Base-by-base conservation (phyloP, 768 basidiomycete genomes). In the Termitomyces sp. region DNA sequence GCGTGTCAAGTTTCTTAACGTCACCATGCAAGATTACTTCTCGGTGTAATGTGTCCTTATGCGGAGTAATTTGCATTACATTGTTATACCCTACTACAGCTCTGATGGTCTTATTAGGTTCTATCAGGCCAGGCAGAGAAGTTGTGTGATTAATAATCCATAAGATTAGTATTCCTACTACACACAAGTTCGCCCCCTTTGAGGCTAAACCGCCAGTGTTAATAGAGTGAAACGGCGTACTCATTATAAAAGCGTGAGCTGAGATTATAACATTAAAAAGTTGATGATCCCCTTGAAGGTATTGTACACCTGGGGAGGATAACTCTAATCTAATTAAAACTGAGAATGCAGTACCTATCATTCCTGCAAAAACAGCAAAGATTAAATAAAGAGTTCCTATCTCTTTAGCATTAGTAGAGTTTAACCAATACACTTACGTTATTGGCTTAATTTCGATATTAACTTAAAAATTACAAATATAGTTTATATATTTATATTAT, bases 381-480 rank as follows among this genome's bases (percentile, higher is more conserved):
- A 58, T 58, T 29, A 58, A 22, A 37, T 58, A 58, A 46, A 58
- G 57, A 39, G 57, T 58, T 26, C 57, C 43, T 20, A 58, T 58
- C 42, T 58, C 57, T 58, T 58, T 58, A 46, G 57, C 57, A 54
- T 58, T 58, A 8, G 57, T 58, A n/a, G 57, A 58, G 5, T 54
- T 54, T 16, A 58, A 41, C 43, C 57, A 58, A 55, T 44, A 20
- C 57, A 58, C 42, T 46, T 29, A 9, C 7, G 12, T 16, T 26
- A 27, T 4, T 8, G 2, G 8, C 10, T 20, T 16, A n/a, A 52
- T 10, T 32, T 7, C 12, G 5, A 20, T 7, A 32, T 48, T 48
- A 48, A 48, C 47, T 48, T 8, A n/a, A 7, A 32, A 32, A 48
- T 32, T 48, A 48, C 31, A 48, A 48, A 20, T 10, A 47, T n/a